phyloP scores from a whole-genome alignment of 1,284 basidiomycete genomes.

The Apiotrichum mycotoxinovorans region DNA sequence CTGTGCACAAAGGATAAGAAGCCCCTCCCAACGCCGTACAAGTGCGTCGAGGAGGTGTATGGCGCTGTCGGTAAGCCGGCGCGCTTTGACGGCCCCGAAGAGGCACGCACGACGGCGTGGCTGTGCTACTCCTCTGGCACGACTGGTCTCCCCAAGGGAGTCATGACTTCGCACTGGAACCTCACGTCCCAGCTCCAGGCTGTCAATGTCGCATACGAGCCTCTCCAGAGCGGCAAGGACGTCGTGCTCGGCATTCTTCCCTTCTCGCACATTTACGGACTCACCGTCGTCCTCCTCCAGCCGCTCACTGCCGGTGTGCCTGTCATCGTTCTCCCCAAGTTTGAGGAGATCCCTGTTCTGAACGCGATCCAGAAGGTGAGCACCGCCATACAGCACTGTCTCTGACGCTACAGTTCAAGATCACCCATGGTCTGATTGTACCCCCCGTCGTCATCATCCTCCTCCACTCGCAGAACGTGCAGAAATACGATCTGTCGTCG shows the following conservation, averaged over 20 bases:
- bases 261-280: slow-evolving; percentile 20
- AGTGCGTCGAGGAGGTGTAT: slow-evolving; percentile 11
- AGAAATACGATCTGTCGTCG: slow-evolving; percentile 65
- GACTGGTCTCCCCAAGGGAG: slow-evolving; percentile 48
- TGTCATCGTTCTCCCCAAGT: slow-evolving; percentile 65
- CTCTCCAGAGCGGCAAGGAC: slow-evolving; percentile 10
- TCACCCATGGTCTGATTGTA: slow-evolving; percentile 65
- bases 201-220: slow-evolving; percentile 9
- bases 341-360: slow-evolving; percentile 58
- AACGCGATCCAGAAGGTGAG: slow-evolving; percentile 62
- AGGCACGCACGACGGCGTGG: slow-evolving; percentile 14
- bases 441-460: slow-evolving; percentile 72
- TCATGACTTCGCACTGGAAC: slow-evolving; percentile 63
- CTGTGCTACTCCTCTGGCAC: slow-evolving; percentile 68
- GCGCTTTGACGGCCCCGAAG: slow-evolving; percentile 5
- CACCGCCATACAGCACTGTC: not conserved
- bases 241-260: slow-evolving; percentile 16
- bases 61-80: slow-evolving; percentile 6
- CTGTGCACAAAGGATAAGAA: slow-evolving; percentile 6
- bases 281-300: slow-evolving; percentile 57
- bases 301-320: slow-evolving; percentile 61
- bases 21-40: slow-evolving; percentile 8
- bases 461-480: slow-evolving; percentile 56
- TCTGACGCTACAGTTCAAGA: slow-evolving; percentile 56
- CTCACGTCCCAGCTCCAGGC: slow-evolving; percentile 49